These are phyloP conservation scores for Pseudopyricularia javanii DNA, from an alignment of 2,329 filamentous ascomycete species.

Conservation along the genomic window DNA sequence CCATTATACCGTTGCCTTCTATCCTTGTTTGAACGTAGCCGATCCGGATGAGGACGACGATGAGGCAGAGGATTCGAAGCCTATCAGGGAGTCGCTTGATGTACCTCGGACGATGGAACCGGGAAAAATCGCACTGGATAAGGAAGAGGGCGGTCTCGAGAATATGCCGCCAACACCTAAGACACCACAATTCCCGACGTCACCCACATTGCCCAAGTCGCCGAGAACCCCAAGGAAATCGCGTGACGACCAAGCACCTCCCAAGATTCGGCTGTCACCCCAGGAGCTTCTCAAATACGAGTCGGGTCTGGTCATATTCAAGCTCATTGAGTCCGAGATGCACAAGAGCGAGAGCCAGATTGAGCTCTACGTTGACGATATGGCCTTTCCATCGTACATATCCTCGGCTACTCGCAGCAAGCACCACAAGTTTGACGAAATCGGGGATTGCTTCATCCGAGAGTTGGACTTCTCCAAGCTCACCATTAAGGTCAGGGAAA, in stretches of 20 bases:
- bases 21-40: constrained; percentile 72
- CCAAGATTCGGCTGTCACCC: constrained; percentile 65
- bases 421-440: constrained; percentile 71
- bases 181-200: not conserved
- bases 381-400: constrained; percentile 79
- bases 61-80: constrained; percentile 22
- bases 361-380: constrained; percentile 88
- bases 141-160: constrained; percentile 9
- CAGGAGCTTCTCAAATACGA: constrained; percentile 80
- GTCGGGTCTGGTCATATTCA: constrained; percentile 88
- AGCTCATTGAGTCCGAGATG: constrained; percentile 80
- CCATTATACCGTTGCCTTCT: constrained; percentile 78
- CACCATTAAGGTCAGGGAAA: constrained; percentile 75
- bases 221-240: constrained; percentile 30
- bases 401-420: constrained; percentile 64
- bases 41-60: constrained; percentile 80
- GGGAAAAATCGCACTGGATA: constrained; percentile 29
- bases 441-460: constrained; percentile 88
- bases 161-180: not conserved
- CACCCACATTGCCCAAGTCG: constrained; percentile 15
- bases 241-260: constrained; percentile 44
- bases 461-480: constrained; percentile 95
- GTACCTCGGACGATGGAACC: constrained; percentile 22
- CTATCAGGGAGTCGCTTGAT: constrained; percentile 16
- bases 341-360: constrained; percentile 63